These are phyloP conservation scores for Trypanosoma lewisi DNA, from an alignment of 208 protist species.

Conservation along the genomic window DNA sequence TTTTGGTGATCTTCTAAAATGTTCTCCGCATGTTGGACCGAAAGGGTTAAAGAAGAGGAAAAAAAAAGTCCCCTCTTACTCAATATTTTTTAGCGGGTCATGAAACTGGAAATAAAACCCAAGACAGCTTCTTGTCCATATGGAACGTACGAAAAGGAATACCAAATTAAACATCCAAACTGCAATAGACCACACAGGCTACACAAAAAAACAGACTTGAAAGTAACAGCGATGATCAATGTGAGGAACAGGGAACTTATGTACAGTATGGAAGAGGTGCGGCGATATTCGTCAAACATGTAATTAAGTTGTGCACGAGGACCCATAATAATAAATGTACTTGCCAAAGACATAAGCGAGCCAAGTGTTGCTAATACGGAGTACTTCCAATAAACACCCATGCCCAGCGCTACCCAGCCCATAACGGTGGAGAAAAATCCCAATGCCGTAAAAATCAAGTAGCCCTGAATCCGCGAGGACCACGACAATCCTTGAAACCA, in stretches of 20 bases:
- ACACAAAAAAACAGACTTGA: slow-evolving; percentile 65
- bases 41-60: no score
- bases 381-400: slow-evolving; percentile 87
- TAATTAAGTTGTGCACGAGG: slow-evolving; percentile 74
- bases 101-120: slow-evolving; percentile 1
- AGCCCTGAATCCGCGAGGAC: slow-evolving; percentile 79
- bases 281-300: slow-evolving; percentile 90
- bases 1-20: no score
- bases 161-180: slow-evolving; percentile 85
- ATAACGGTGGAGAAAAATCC: slow-evolving; percentile 74
- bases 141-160: slow-evolving; percentile 89
- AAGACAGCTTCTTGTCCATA: slow-evolving; percentile 71
- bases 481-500: slow-evolving; percentile 72
- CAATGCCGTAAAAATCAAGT: slow-evolving; percentile 72
- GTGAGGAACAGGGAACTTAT: slow-evolving; percentile 68
- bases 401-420: slow-evolving; percentile 78
- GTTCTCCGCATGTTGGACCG: no score
- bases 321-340: slow-evolving; percentile 87
- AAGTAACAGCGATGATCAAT: slow-evolving; percentile 62
- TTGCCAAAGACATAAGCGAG: slow-evolving; percentile 70
- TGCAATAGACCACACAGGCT: slow-evolving; percentile 72
- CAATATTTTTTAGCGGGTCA: no score
- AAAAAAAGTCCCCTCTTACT: no score
- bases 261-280: slow-evolving; percentile 63
- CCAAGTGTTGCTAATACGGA: slow-evolving; percentile 70